These are phyloP conservation scores for Carnegiea gigantea DNA, from an alignment of 179 eudicot genomes.

Conservation along the genomic window DNA sequence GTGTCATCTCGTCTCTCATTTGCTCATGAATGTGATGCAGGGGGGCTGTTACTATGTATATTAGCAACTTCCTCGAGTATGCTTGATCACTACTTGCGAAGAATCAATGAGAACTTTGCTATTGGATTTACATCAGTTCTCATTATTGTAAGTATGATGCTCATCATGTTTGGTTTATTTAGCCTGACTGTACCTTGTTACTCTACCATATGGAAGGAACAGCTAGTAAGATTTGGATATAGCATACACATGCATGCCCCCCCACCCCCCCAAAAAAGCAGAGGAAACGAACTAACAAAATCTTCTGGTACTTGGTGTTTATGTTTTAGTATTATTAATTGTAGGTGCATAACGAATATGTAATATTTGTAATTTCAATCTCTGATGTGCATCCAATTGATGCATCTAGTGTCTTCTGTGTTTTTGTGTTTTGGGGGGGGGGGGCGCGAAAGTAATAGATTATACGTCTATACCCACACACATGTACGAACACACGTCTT, in stretches of 20 bases:
- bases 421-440: no score
- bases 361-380: no score
- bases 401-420: no score
- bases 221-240: not conserved
- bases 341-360: no score
- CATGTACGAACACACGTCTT: no score
- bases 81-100: slow-evolving; percentile 77
- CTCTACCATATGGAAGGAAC: not conserved
- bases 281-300: not conserved
- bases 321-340: no score
- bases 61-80: slow-evolving; percentile 87
- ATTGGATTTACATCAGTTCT: slow-evolving; percentile 95
- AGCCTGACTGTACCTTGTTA: not conserved
- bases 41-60: slow-evolving; percentile 76
- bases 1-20: not conserved
- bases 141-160: slow-evolving; percentile 70
- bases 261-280: not conserved
- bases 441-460: no score
- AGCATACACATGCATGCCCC: not conserved
- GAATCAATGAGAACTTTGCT: slow-evolving; percentile 75
- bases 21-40: slow-evolving; percentile 38
- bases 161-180: not conserved
- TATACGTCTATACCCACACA: no score
- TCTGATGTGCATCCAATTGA: no score
- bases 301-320: no score